Percentiles rank a stretch among this genome's conserved stretches.
phyloP scores from a whole-genome alignment of 441 rosid genomes.

The Monsonia emarginata region DNA sequence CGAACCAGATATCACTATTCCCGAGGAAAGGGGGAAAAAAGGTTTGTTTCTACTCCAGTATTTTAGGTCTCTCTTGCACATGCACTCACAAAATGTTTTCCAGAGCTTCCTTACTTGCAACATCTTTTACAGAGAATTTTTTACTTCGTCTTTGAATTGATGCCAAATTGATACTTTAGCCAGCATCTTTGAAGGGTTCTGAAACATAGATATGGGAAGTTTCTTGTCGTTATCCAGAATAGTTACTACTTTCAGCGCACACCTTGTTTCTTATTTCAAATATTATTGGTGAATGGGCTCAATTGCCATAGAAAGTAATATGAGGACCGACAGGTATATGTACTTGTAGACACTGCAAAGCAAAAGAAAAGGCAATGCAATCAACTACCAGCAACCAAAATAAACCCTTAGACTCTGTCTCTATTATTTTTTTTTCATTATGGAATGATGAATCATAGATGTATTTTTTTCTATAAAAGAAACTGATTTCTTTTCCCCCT shows the following conservation, averaged over 20 bases:
- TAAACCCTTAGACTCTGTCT: not conserved
- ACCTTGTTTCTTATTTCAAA: not conserved
- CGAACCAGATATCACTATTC: conserved; percentile 26
- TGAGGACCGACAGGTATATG: not conserved
- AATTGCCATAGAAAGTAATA: not conserved
- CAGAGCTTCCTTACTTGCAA: not conserved
- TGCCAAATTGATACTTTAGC: not conserved
- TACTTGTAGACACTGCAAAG: not conserved
- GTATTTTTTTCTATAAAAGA: not conserved
- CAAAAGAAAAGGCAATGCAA: conserved; percentile 3
- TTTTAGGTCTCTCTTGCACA: not conserved
- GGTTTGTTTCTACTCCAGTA: conserved; percentile 29
- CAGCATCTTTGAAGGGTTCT: not conserved
- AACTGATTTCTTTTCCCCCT: conserved; percentile 5
- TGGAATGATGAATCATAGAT: not conserved
- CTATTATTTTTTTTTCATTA: not conserved
- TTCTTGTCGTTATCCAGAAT: not conserved
- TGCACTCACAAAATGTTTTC: not conserved
- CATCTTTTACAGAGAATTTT: not conserved
- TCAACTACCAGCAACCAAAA: not conserved
- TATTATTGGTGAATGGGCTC: not conserved
- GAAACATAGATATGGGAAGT: not conserved
- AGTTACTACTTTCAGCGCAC: not conserved
- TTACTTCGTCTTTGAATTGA: not conserved
- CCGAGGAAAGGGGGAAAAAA: conserved; percentile 34